Evolutionary conservation across 495 filamentous ascomycete species (phyloP).

Genomic region (Xylaria curta): DNA sequence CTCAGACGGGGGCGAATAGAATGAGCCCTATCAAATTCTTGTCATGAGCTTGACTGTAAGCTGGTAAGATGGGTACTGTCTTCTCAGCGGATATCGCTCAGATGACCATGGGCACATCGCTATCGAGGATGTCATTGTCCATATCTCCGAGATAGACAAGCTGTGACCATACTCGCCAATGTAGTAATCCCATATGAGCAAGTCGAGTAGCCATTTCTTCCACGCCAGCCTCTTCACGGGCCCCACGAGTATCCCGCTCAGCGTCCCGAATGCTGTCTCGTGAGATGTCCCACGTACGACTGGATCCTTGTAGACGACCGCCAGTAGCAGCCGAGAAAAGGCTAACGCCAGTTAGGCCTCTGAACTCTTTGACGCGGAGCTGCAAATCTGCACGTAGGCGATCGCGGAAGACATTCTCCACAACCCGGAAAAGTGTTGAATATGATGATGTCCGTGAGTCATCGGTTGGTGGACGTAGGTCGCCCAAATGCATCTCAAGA

Average conservation of each 20-base stretch:
- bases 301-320: slow-evolving; percentile 42
- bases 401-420: slow-evolving; percentile 49
- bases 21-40: not conserved
- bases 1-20: not conserved
- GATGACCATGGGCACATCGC: slow-evolving; percentile 39
- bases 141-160: slow-evolving; percentile 62
- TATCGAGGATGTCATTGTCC: slow-evolving; percentile 31
- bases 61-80: slow-evolving; percentile 7
- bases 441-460: not conserved
- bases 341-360: slow-evolving; percentile 53
- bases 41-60: not conserved
- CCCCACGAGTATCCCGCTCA: slow-evolving; percentile 42
- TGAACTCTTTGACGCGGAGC: slow-evolving; percentile 56
- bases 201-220: slow-evolving; percentile 74
- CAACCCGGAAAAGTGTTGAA: slow-evolving; percentile 46
- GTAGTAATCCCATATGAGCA: slow-evolving; percentile 78
- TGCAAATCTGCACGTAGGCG: slow-evolving; percentile 51
- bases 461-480: slow-evolving; percentile 36
- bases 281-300: slow-evolving; percentile 34
- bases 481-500: slow-evolving; percentile 43
- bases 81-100: slow-evolving; percentile 17
- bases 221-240: slow-evolving; percentile 58
- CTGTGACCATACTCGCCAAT: slow-evolving; percentile 87
- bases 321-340: slow-evolving; percentile 60
- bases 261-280: slow-evolving; percentile 36